Conservation (phyloP, 352 stramenopile species). For the Globisporangium splendens region DNA sequence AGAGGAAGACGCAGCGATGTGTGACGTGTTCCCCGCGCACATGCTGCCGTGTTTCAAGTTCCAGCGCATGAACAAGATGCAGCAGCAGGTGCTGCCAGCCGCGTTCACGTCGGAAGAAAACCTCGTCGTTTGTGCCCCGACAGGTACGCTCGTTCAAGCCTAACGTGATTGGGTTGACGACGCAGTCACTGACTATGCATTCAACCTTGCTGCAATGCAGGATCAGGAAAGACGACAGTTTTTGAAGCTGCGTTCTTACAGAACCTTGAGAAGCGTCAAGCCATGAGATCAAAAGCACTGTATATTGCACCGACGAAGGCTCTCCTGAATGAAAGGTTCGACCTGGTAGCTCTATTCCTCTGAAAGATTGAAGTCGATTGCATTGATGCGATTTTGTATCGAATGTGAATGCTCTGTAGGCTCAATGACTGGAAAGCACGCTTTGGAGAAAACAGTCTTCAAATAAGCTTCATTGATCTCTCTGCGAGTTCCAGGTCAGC, state of each 20-base stretch:
- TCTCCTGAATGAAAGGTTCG: constrained; percentile 42
- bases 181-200: too few species aligned
- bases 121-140: constrained; percentile 42
- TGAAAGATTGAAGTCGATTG: not conserved
- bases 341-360: not conserved
- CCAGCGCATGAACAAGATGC: constrained; percentile 37
- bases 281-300: constrained; percentile 22
- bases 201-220: constrained; percentile 6
- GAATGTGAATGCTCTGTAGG: constrained; percentile 9
- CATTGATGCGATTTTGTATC: not conserved
- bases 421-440: constrained; percentile 31
- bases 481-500: constrained; percentile 15
- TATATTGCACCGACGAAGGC: constrained; percentile 48
- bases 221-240: constrained; percentile 44
- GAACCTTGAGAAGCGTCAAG: constrained; percentile 12
- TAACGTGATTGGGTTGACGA: not conserved
- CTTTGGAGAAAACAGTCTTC: constrained; percentile 26
- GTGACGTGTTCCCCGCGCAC: constrained; percentile 30
- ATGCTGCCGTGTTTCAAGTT: constrained; percentile 42
- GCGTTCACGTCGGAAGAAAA: constrained; percentile 30
- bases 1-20: constrained; percentile 10
- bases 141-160: constrained; percentile 16
- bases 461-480: constrained; percentile 37
- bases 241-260: constrained; percentile 47
- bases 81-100: constrained; percentile 30